Percentiles rank a stretch among this genome's conserved stretches.
phyloP scores from a whole-genome alignment of 257 asterid species.

The Pogostemon cablin region DNA sequence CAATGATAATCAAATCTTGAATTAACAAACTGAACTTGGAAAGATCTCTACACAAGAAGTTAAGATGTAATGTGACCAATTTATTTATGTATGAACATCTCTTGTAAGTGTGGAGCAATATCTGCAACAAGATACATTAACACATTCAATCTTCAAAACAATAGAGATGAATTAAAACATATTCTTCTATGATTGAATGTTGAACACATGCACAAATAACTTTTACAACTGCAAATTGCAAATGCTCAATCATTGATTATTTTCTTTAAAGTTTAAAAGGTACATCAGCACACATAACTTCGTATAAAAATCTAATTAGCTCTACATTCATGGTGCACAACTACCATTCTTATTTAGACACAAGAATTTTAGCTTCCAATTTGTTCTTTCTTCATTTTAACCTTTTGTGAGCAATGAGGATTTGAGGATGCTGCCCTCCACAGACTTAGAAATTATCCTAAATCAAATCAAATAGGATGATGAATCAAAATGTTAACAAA shows the following conservation, averaged over 20 bases:
- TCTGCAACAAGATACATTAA: slow-evolving; percentile 44
- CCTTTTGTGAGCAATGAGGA: not conserved
- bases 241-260: not conserved
- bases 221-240: not conserved
- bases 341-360: slow-evolving; percentile 10
- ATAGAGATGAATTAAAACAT: slow-evolving; percentile 20
- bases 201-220: slow-evolving; percentile 17
- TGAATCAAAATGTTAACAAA: not conserved
- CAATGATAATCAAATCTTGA: not conserved
- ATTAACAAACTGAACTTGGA: slow-evolving; percentile 2
- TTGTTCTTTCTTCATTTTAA: slow-evolving; percentile 6
- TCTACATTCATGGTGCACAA: slow-evolving; percentile 13
- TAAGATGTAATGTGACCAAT: slow-evolving; percentile 21
- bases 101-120: slow-evolving; percentile 84
- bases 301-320: not conserved
- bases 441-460: not conserved
- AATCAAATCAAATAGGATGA: not conserved
- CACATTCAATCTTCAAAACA: slow-evolving; percentile 18
- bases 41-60: slow-evolving; percentile 7
- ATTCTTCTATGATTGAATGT: not conserved
- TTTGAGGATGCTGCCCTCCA: slow-evolving; percentile 2
- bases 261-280: not conserved
- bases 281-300: slow-evolving; percentile 1
- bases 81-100: slow-evolving; percentile 51
- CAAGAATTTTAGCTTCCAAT: not conserved